A percentile compares a stretch with the other conserved stretches of the same genome.
Conservation (phyloP, 2,329 filamentous ascomycete species). For the Ploettnerulaceae sp. region DNA sequence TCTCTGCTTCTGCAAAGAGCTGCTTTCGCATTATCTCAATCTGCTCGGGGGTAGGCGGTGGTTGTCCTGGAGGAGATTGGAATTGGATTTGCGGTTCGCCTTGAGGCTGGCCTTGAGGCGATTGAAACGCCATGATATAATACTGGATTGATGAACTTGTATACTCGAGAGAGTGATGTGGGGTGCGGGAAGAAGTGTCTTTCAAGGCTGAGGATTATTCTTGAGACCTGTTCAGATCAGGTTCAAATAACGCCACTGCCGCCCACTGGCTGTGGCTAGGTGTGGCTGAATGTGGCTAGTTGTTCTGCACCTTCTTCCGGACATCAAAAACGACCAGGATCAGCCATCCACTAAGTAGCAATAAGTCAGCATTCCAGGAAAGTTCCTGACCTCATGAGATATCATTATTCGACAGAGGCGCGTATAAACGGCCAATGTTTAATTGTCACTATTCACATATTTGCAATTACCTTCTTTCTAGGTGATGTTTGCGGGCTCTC, state of each 20-base stretch:
- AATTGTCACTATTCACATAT: background rate
- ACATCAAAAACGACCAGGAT: too few relatives aligned
- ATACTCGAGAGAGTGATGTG: background rate
- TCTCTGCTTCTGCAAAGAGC: constrained; percentile 75
- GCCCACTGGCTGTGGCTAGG: too few relatives aligned
- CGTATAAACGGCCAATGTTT: background rate
- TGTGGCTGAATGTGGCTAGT: too few relatives aligned
- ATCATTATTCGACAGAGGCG: too few relatives aligned
- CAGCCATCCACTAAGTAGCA: too few relatives aligned
- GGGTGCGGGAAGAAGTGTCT: background rate
- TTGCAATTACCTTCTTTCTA: background rate
- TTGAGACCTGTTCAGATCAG: constrained; percentile 9
- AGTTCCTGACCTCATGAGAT: too few relatives aligned
- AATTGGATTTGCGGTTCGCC: constrained; percentile 17
- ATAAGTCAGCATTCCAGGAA: too few relatives aligned
- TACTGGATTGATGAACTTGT: too few relatives aligned
- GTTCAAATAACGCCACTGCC: background rate
- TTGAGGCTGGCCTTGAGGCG: constrained; percentile 14
- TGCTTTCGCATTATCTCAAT: constrained; percentile 79
- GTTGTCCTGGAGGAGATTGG: constrained; percentile 32
- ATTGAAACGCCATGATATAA: constrained; percentile 8
- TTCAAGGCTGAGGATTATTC: constrained; percentile 6
- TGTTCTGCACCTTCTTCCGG: too few relatives aligned
- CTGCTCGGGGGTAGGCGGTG: constrained; percentile 71
- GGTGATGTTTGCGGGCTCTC: background rate